These are phyloP conservation scores for Trichoderma atrobrunneum DNA, from an alignment of 2,329 filamentous ascomycete species.

Conservation along the genomic window DNA sequence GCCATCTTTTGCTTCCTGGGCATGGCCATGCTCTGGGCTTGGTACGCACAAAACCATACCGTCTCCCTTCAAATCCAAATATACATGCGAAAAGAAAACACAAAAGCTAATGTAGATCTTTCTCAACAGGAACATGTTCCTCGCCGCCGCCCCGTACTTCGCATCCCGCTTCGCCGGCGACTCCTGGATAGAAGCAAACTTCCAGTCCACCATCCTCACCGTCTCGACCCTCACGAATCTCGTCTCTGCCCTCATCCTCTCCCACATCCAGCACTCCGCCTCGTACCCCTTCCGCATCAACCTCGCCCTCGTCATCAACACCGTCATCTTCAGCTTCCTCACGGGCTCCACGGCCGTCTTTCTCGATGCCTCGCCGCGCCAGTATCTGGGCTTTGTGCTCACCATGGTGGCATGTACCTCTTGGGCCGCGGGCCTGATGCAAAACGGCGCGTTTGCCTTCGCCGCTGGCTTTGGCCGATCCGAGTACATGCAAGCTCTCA, in stretches of 20 bases:
- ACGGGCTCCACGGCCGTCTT: constrained; percentile 75
- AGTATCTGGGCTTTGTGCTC: constrained; percentile 81
- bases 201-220: constrained; percentile 85
- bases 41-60: constrained; percentile 53
- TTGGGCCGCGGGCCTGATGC: constrained; percentile 77
- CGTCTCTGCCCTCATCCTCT: constrained; percentile 69
- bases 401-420: constrained; percentile 77
- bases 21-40: constrained; percentile 95
- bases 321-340: constrained; percentile 71
- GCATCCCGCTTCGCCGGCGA: constrained; percentile 72
- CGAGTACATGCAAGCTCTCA: constrained; percentile 93
- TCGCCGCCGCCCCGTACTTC: constrained; percentile 93
- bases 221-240: constrained; percentile 85
- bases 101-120: not conserved
- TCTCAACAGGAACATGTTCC: constrained; percentile 84
- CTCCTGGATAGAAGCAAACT: constrained; percentile 72
- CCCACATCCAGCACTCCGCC: constrained; percentile 74
- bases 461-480: constrained; percentile 79
- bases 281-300: constrained; percentile 88
- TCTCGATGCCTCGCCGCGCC: constrained; percentile 55
- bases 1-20: constrained; percentile 80
- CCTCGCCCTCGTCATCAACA: constrained; percentile 71
- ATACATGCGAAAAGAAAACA: not conserved
- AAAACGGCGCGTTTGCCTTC: constrained; percentile 93
- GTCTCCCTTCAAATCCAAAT: not conserved